Evolutionary conservation across 2,329 filamentous ascomycete species (phyloP), one percentile per base, ranked within the genome.

Genomic region (Bipolaris oryzae): DNA sequence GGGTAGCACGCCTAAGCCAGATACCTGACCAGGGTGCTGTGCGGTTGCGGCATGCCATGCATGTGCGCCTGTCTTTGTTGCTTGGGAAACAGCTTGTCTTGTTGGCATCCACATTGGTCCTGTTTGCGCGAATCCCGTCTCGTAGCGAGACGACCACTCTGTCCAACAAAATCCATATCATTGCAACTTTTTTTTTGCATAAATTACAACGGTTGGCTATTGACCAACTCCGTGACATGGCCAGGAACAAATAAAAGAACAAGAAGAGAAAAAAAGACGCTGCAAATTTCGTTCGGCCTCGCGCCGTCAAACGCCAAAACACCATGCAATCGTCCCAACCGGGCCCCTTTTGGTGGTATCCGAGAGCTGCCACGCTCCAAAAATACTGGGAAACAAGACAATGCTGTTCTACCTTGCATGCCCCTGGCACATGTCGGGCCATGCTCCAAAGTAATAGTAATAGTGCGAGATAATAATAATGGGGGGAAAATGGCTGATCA

Each of bases 181-280:
- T 54, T 66, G 63, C 51, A 57, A 67, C 63, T 67, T 74, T 50
- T 74, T 50, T 72, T 31, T 31, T 74, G 69, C 66, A 67, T 73
- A 74, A 62, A 74, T 69, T 74, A 75, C 70, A 74, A 61, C 23
- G 68, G 64, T 62, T 48, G 60, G 50, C 54, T 58, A 68, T 63
- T 52, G 58, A 41, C 42, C 41, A 50, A 48, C 50, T 50, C 46
- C 55, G 52, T 47, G 25, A 28, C 25, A 28, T 10, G 7, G 25
- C 61, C 37, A 60, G 10, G 20, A 21, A 15, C n/a, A n/a, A n/a
- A n/a, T n/a, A n/a, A n/a, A n/a, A n/a, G n/a, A 23, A 21, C 13
- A 64, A 57, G 64, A 55, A 28, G 64, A 21, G 63, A 57, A 66
- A 57, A 35, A 66, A 57, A 35, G 61, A 65, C 67, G 66, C 67